Percentiles rank a stretch among this genome's conserved stretches.
phyloP scores from a whole-genome alignment of 1,284 basidiomycete genomes.

The Laetiporus sulphureus region DNA sequence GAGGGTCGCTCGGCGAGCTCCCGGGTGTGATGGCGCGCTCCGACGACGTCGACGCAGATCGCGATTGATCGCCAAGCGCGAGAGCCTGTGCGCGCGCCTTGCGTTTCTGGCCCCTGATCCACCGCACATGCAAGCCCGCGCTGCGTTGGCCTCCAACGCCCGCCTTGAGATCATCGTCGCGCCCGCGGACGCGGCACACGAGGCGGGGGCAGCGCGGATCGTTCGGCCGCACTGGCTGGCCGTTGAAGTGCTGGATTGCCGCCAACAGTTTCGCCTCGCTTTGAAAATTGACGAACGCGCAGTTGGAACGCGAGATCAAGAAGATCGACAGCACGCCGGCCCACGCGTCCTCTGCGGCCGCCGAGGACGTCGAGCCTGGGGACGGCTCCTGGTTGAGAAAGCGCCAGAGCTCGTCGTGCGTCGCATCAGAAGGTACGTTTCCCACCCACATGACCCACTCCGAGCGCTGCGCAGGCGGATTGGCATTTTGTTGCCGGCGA shows the following conservation, averaged over 20 bases:
- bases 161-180: constrained; percentile 82
- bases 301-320: constrained; percentile 87
- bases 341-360: constrained; percentile 16
- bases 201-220: constrained; percentile 74
- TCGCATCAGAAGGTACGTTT: constrained; percentile 82
- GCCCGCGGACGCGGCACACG: constrained; percentile 80
- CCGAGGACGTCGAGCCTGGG: constrained; percentile 7
- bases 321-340: constrained; percentile 83
- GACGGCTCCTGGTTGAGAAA: constrained; percentile 60
- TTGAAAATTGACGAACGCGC: constrained; percentile 89
- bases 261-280: constrained; percentile 54
- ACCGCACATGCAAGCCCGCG: constrained; percentile 75
- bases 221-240: constrained; percentile 51
- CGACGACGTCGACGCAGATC: constrained; percentile 17
- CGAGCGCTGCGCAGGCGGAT: constrained; percentile 65
- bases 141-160: constrained; percentile 92
- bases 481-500: constrained; percentile 47
- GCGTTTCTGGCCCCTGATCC: constrained; percentile 61
- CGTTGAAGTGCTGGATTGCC: constrained; percentile 74
- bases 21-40: constrained; percentile 23
- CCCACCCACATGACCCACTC: constrained; percentile 97
- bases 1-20: constrained; percentile 18
- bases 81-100: constrained; percentile 18
- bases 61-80: constrained; percentile 8
- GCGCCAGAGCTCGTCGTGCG: constrained; percentile 82